phyloP scores from a whole-genome alignment of 805 yeast species.

The Candida qinlingensis region DNA sequence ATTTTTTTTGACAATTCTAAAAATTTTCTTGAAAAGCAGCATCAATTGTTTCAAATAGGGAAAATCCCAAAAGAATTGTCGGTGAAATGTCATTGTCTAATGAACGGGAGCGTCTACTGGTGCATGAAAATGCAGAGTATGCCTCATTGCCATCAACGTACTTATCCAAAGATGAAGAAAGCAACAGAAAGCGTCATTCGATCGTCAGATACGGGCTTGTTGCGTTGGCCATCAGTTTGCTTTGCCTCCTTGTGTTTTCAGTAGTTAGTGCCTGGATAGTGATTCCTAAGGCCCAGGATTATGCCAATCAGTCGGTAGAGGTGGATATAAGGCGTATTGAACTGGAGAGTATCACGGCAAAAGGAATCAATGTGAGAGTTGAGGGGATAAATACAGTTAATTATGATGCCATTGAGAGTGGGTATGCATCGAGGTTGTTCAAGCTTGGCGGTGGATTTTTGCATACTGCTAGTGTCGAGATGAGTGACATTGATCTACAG shows the following conservation, averaged over 20 bases:
- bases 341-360: conserved; percentile 27
- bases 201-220: not conserved
- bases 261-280: conserved; percentile 4
- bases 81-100: not conserved
- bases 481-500: conserved; percentile 27
- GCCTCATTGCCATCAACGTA: not conserved
- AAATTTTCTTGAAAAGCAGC: too few relatives aligned
- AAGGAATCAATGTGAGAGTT: conserved; percentile 29
- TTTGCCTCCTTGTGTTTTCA: not conserved
- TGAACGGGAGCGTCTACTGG: not conserved
- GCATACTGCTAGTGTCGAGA: conserved; percentile 24
- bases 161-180: not conserved
- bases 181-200: not conserved
- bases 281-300: conserved; percentile 25
- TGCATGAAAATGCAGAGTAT: not conserved
- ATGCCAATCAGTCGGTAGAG: conserved; percentile 27
- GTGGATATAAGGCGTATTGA: conserved; percentile 28
- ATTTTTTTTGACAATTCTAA: too few relatives aligned
- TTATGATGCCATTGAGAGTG: conserved; percentile 27
- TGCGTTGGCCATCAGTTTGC: not conserved
- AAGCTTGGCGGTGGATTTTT: conserved; percentile 29
- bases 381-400: conserved; percentile 28
- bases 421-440: conserved; percentile 23
- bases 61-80: too few relatives aligned
- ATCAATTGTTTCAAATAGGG: too few relatives aligned